Base-by-base conservation (phyloP, 805 yeast species). In the Hemisphaericaspora nanyangensis region DNA sequence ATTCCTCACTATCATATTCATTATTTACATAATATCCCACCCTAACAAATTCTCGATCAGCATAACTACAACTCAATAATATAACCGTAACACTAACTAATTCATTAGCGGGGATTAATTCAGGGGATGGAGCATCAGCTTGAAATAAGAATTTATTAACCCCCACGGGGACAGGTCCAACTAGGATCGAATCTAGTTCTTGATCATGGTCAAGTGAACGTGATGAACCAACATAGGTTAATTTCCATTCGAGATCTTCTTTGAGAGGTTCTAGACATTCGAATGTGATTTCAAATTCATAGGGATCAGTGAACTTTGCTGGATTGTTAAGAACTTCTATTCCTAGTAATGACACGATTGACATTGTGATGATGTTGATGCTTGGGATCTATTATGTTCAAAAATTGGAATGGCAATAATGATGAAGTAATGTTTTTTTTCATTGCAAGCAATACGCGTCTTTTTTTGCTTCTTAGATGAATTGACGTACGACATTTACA, bases 121-220 rank as follows among this genome's bases (percentile, higher is more conserved):
- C 98, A 0, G 97, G 95, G 1, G 91, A 80, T 1, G 99, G 99
- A 0, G 99, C 95, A 54, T 95, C 98, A 0, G 98, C 97, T 15
- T 86, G 79, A 60, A 93, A 85, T 8, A 90, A 74, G 54, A 93
- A 93, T 61, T 91, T 89, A 58, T 93, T 93, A 29, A 91, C 80
- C 1, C 99, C 99, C 2, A 93, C 95, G 0, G 99, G 99, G 2
- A 93, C 95, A 0, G 99, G 99, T 0, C 99, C 99, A 3, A 93
- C 99, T n/a, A 93, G 67, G 28, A 93, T 80, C 1, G 97, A 89
- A 56, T 93, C 99, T 39, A 93, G 70, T 58, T 90, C 97, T 63
- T 93, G 99, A 60, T 93, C 99, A 52, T 93, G 97, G 47, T 93
- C 97, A 37, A 88, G 65, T 28, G 97, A 88, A 34, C 95, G 76